phyloP scores from a whole-genome alignment of 257 asterid genomes.

The Petrea volubilis region DNA sequence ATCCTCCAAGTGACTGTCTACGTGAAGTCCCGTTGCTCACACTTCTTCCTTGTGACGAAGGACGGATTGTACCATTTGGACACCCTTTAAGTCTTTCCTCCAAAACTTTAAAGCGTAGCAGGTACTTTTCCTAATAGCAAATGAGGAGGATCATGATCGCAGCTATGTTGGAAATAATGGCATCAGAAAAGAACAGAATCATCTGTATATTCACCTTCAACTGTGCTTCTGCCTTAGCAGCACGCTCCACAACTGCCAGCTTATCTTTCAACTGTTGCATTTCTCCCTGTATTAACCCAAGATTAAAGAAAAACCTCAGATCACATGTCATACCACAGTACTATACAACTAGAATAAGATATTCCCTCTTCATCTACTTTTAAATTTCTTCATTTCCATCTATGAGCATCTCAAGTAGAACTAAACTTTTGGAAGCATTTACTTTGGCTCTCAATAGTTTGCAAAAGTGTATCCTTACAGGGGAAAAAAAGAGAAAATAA shows the following conservation, averaged over 20 bases:
- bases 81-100: slow-evolving; percentile 72
- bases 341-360: not conserved
- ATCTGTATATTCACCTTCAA: slow-evolving; percentile 54
- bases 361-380: not conserved
- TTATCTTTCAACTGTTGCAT: slow-evolving; percentile 82
- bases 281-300: slow-evolving; percentile 52
- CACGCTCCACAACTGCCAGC: slow-evolving; percentile 77
- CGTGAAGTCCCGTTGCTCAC: slow-evolving; percentile 52
- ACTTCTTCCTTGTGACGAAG: slow-evolving; percentile 50
- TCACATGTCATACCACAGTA: not conserved
- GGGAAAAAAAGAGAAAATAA: not conserved
- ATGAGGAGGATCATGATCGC: slow-evolving; percentile 16
- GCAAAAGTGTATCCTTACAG: not conserved
- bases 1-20: slow-evolving; percentile 69
- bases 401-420: not conserved
- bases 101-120: slow-evolving; percentile 78
- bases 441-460: not conserved
- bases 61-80: slow-evolving; percentile 44
- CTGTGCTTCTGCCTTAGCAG: slow-evolving; percentile 85
- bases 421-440: not conserved
- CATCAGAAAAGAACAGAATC: slow-evolving; percentile 9
- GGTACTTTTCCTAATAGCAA: slow-evolving; percentile 75
- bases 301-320: slow-evolving; percentile 15
- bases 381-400: not conserved
- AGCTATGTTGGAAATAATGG: slow-evolving; percentile 10